phyloP scores from a whole-genome alignment of 2,329 filamentous ascomycete genomes.

The Colletotrichum sansevieriae region DNA sequence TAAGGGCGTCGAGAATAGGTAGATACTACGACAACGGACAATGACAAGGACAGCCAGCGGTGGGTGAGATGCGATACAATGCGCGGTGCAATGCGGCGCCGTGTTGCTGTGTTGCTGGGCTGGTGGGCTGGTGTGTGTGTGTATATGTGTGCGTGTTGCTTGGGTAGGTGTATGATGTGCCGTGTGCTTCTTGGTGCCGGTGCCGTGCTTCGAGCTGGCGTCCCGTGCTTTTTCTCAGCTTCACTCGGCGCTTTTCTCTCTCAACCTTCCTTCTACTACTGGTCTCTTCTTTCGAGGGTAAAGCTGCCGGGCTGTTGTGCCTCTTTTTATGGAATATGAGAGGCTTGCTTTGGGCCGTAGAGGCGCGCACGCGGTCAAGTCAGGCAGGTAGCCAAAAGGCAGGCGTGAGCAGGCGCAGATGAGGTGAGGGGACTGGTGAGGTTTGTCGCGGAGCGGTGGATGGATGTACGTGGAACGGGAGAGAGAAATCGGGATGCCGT shows the following conservation, averaged over 20 bases:
- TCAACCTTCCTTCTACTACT: not conserved
- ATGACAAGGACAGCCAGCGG: not conserved
- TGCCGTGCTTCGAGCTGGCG: too few relatives aligned
- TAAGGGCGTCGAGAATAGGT: too few relatives aligned
- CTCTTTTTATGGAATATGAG: not conserved
- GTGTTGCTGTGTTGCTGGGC: not conserved
- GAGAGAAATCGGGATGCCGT: constrained; percentile 33
- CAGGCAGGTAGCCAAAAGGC: too few relatives aligned
- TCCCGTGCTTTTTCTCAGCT: not conserved
- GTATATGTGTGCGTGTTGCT: not conserved
- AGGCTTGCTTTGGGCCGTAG: not conserved
- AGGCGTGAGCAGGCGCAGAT: not conserved
- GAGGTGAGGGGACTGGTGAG: not conserved
- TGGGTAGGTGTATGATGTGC: not conserved
- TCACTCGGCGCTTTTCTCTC: not conserved
- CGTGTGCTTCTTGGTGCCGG: too few relatives aligned
- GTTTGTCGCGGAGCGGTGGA: constrained; percentile 26
- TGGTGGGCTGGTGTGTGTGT: not conserved
- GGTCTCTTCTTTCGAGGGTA: not conserved
- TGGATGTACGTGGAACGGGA: constrained; percentile 28
- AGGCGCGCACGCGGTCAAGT: not conserved
- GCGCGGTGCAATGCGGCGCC: constrained; percentile 4
- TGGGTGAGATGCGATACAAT: constrained; percentile 27
- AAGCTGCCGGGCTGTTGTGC: too few relatives aligned
- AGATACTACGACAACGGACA: too few relatives aligned